Conservation (phyloP, 768 basidiomycete genomes). For the Phaeotremella fagi region DNA sequence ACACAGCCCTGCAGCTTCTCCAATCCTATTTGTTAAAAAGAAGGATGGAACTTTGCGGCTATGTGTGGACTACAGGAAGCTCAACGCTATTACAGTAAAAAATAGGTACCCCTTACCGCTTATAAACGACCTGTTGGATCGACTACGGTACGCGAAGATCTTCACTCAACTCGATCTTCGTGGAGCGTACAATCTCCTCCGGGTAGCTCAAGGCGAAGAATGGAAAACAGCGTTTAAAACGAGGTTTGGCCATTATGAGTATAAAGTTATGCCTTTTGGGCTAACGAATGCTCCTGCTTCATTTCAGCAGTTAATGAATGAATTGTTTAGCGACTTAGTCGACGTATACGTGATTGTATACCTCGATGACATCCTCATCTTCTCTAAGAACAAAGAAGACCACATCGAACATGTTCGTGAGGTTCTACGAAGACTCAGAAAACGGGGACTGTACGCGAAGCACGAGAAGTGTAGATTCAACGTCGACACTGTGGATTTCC, state of each 20-base stretch:
- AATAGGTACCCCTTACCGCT: constrained; percentile 31
- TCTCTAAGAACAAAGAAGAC: constrained; percentile 15
- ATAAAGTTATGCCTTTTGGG: constrained; percentile 32
- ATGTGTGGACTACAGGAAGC: constrained; percentile 47
- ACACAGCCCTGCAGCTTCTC: constrained; percentile 7
- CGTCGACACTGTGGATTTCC: constrained; percentile 9
- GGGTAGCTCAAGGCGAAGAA: constrained; percentile 27
- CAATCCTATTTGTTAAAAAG: constrained; percentile 49
- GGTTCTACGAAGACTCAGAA: constrained; percentile 10
- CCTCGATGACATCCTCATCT: constrained; percentile 11
- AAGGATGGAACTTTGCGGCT: constrained; percentile 47
- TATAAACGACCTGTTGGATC: constrained; percentile 19
- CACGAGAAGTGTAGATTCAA: constrained; percentile 22
- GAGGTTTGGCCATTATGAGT: constrained; percentile 27
- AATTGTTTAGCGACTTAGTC: constrained; percentile 20
- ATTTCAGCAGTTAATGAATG: constrained; percentile 32
- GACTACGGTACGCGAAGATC: constrained; percentile 8
- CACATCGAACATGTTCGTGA: constrained; percentile 12
- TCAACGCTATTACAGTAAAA: constrained; percentile 22
- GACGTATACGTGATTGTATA: constrained; percentile 10
- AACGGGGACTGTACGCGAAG: constrained; percentile 6
- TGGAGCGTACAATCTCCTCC: constrained; percentile 22
- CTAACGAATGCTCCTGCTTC: constrained; percentile 29
- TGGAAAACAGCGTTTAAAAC: constrained; percentile 50
- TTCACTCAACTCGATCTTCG: constrained; percentile 26